Conservation (phyloP, 2,329 filamentous ascomycete species). For the Drechslerella dactyloides region DNA sequence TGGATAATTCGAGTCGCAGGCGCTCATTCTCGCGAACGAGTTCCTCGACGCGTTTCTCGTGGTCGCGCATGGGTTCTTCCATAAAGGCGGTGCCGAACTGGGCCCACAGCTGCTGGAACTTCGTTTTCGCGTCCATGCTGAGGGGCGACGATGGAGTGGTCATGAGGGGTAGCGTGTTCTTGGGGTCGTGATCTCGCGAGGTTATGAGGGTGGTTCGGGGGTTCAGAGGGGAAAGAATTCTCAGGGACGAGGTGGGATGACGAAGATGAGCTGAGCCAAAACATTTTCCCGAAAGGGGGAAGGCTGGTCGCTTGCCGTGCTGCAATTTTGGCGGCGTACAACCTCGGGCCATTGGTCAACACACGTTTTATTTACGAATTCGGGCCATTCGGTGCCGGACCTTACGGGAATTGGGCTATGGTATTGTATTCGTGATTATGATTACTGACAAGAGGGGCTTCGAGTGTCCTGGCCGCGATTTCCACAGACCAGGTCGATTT, state of each 20-base stretch:
- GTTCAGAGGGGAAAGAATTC: slow-evolving; percentile 18
- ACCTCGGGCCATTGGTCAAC: not conserved
- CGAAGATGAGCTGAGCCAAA: slow-evolving; percentile 21
- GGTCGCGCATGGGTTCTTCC: slow-evolving; percentile 50
- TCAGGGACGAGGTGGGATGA: slow-evolving; percentile 32
- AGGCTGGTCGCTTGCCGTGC: slow-evolving; percentile 42
- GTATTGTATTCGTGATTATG: not conserved
- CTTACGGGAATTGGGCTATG: not conserved
- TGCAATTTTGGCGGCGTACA: not conserved
- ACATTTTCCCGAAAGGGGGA: slow-evolving; percentile 46
- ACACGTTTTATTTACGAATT: not conserved
- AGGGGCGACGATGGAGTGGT: slow-evolving; percentile 38
- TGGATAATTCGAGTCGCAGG: slow-evolving; percentile 34
- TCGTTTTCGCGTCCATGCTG: slow-evolving; percentile 48
- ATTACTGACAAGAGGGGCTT: too few relatives aligned
- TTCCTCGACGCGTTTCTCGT: slow-evolving; percentile 50
- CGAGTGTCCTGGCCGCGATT: too few relatives aligned
- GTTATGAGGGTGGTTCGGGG: slow-evolving; percentile 7
- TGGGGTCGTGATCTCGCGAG: not conserved
- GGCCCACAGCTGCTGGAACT: slow-evolving; percentile 49
- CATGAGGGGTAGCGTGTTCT: slow-evolving; percentile 13
- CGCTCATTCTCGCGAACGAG: slow-evolving; percentile 50
- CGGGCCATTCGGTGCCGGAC: not conserved
- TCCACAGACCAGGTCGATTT: too few relatives aligned
- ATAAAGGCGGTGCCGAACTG: slow-evolving; percentile 47